phyloP scores from a whole-genome alignment of 768 basidiomycete genomes.

The Candolleomyces aberdarensis region DNA sequence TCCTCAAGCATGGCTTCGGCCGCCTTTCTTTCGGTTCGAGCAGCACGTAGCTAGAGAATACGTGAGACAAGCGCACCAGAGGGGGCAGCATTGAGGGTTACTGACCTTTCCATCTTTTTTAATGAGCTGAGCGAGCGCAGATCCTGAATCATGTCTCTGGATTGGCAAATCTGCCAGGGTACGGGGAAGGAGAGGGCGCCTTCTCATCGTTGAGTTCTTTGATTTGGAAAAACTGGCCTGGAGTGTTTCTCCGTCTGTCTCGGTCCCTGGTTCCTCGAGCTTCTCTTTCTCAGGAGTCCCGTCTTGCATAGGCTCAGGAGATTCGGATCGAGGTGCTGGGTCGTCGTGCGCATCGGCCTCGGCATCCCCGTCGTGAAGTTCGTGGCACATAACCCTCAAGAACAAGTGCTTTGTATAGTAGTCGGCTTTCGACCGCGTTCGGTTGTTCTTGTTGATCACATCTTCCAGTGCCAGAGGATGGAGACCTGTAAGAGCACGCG shows the following conservation, averaged over 20 bases:
- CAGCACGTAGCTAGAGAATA: constrained; percentile 9
- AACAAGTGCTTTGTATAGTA: constrained; percentile 73
- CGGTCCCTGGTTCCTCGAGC: constrained; percentile 5
- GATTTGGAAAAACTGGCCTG: not conserved
- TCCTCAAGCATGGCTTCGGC: constrained; percentile 27
- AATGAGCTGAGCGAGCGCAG: constrained; percentile 15
- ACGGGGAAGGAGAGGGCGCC: constrained; percentile 21
- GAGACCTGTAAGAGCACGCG: constrained; percentile 38
- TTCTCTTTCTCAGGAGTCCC: not conserved
- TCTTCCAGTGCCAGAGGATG: constrained; percentile 76
- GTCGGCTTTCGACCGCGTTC: constrained; percentile 63
- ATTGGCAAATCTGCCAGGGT: constrained; percentile 8
- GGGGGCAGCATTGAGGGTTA: not conserved
- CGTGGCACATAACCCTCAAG: constrained; percentile 64
- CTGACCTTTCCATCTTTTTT: constrained; percentile 21
- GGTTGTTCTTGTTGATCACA: constrained; percentile 52
- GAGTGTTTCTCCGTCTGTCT: constrained; percentile 4
- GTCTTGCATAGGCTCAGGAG: constrained; percentile 33
- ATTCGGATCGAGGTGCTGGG: constrained; percentile 29
- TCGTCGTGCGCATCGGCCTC: constrained; percentile 24
- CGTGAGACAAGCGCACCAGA: not conserved
- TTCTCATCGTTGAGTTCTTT: constrained; percentile 1
- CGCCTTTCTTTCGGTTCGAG: constrained; percentile 14
- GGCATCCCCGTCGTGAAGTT: constrained; percentile 31
- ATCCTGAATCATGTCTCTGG: not conserved